Evolutionary conservation across 345 rosid genomes (phyloP).

Genomic region (Anacardium occidentale): DNA sequence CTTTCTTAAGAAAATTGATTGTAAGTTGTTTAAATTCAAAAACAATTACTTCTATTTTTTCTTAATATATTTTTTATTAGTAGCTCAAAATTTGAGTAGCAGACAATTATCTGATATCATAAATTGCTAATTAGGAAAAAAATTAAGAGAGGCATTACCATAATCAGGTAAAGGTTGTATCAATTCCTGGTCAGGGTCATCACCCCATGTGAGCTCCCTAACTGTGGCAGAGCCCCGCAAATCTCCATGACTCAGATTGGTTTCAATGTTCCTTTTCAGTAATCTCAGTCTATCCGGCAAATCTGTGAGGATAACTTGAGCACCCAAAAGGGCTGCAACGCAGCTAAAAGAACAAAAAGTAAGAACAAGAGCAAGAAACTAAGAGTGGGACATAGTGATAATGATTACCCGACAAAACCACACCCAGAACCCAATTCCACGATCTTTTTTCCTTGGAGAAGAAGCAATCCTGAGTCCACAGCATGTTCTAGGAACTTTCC

Average conservation of each 20-base stretch:
- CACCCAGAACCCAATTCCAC: slow-evolving; percentile 90
- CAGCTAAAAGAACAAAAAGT: slow-evolving; percentile 49
- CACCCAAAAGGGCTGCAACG: slow-evolving; percentile 85
- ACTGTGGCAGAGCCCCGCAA: slow-evolving; percentile 63
- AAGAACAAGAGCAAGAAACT: slow-evolving; percentile 5
- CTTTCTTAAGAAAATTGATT: too few species aligned
- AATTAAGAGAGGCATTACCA: slow-evolving; percentile 36
- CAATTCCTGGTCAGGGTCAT: slow-evolving; percentile 56
- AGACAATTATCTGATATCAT: background rate
- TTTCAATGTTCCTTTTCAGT: slow-evolving; percentile 66
- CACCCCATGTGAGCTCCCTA: slow-evolving; percentile 79
- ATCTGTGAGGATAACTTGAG: slow-evolving; percentile 75
- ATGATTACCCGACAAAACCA: slow-evolving; percentile 84
- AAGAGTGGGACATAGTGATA: background rate
- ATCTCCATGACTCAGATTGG: slow-evolving; percentile 49
- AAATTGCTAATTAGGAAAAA: slow-evolving; percentile 3
- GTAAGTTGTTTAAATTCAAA: too few species aligned
- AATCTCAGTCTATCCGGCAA: slow-evolving; percentile 80
- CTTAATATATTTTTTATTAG: too few species aligned
- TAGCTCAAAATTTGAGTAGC: background rate
- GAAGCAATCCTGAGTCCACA: slow-evolving; percentile 66
- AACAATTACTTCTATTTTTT: too few species aligned
- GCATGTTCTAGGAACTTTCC: slow-evolving; percentile 93
- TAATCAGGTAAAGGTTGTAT: slow-evolving; percentile 73
- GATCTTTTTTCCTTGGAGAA: slow-evolving; percentile 69